Evolutionary conservation across 1,284 basidiomycete genomes (phyloP), one percentile per base, ranked within the genome.

Genomic region (Tranzscheliella williamsii): DNA sequence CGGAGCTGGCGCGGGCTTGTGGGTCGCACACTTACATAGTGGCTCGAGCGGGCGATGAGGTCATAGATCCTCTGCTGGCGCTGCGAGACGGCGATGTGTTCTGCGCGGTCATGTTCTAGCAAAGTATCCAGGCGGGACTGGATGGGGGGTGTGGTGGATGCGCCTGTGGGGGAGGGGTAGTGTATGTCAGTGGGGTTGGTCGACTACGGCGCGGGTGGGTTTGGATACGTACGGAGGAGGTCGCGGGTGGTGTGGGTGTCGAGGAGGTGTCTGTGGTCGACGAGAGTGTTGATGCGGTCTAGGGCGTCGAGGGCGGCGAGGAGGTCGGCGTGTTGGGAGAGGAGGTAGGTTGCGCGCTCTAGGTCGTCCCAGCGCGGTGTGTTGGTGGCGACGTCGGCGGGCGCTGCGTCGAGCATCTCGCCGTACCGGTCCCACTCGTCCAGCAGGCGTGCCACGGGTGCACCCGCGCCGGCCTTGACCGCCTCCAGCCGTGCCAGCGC

Each of bases 191-290:
- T n/a, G n/a, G n/a, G n/a, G n/a, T n/a, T n/a, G n/a, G n/a, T n/a
- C n/a, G n/a, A n/a, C n/a, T n/a, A n/a, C n/a, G n/a, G n/a, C n/a
- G n/a, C n/a, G n/a, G n/a, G n/a, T n/a, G n/a, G n/a, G n/a, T n/a
- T n/a, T n/a, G n/a, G n/a, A n/a, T n/a, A n/a, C n/a, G n/a, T n/a
- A n/a, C n/a, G n/a, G n/a, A n/a, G n/a, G n/a, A n/a, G n/a, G n/a
- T n/a, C n/a, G n/a, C n/a, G n/a, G n/a, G 26, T 17, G 33, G 32
- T 3, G 38, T 16, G 2, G 38, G 21, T 33, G 34, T 56, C 27
- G 47, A 38, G 4, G 16, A 38, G 11, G 46, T 56, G 37, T 29
- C 26, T 29, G 9, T 29, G 26, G n/a, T 29, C n/a, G 26, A 29
- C 26, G 26, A 29, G 26, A 9, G 26, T 29, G 9, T 29, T n/a